Base-by-base conservation (phyloP, 306 rosid genomes). In the Quercus rubra region DNA sequence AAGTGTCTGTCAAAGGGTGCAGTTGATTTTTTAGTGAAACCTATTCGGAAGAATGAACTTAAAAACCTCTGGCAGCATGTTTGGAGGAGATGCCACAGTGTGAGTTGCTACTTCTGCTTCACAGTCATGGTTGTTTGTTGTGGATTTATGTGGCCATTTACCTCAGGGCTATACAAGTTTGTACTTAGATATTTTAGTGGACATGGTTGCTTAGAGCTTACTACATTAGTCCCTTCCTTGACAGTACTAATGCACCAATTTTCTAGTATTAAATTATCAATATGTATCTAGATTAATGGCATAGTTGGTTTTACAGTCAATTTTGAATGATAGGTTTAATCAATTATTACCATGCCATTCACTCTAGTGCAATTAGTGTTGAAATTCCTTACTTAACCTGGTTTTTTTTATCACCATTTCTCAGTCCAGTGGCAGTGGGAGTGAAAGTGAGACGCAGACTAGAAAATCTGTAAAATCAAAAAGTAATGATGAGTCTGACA, bases 1-100 rank as follows among this genome's bases (percentile, higher is more conserved):
- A 92, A 94, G 89, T 94, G 99, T 86, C 88, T 94, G 84, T 94
- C 99, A 84, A 94, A 87, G 88, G 99, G 99, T 27, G 99, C 99
- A 58, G 97, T 92, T 78, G 99, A 94, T 78, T 92, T 92, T 88
- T 87, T 94, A 75, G 99, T 89, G 68, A 94, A 94, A 85, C 99
- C 99, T 64, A 88, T 94, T 77, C 93, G 99, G 81, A 94, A 94
- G 90, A 94, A 94, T 80, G 99, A 94, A 88, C 99, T 94, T 59
- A 94, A 94, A 85, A 94, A 88, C 87, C 93, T 94, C 35, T 94
- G 99, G 99, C 97, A 92, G 89, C 99, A 94, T 80, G 93, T 94
- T 75, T 94, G 99, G 99, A 92, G 99, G 80, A 87, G 97, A 92
- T 94, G 95, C 79, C 99, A 94, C 78, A 91, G 97, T 84, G 99